Conservation (phyloP, 2,329 filamentous ascomycete species). For the Beauveria medogensis region DNA sequence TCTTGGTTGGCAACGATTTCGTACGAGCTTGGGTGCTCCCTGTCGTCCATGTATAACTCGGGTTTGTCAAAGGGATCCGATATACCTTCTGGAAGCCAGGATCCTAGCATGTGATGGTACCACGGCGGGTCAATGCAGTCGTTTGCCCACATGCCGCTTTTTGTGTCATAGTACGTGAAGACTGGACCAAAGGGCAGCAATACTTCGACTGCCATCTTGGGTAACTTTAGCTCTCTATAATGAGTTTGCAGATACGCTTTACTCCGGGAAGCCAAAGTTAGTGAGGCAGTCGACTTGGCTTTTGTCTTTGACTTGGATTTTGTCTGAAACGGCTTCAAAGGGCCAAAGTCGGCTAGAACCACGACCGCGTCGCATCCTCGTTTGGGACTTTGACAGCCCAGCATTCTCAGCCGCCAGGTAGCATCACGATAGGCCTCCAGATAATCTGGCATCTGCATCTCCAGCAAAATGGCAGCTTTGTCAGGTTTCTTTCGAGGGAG, state of each 20-base stretch:
- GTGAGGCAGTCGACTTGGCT: not conserved
- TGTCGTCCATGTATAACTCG: slow-evolving; percentile 9
- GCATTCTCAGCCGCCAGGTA: slow-evolving; percentile 1
- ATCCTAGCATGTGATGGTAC: slow-evolving; percentile 15
- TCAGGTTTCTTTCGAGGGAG: not conserved
- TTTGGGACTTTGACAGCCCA: not conserved
- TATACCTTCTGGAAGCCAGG: slow-evolving; percentile 18
- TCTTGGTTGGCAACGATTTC: slow-evolving; percentile 42
- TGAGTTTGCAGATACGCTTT: slow-evolving; percentile 23
- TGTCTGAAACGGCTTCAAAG: not conserved
- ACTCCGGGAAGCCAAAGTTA: slow-evolving; percentile 18
- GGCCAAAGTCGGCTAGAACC: not conserved
- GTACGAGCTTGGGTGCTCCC: slow-evolving; percentile 42
- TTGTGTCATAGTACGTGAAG: slow-evolving; percentile 16
- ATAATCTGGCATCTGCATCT: not conserved
- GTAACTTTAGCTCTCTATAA: slow-evolving; percentile 15
- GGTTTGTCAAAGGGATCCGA: slow-evolving; percentile 14
- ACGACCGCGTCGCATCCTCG: not conserved
- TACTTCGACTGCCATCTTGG: slow-evolving; percentile 12
- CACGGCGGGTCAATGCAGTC: slow-evolving; percentile 6
- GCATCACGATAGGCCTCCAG: not conserved
- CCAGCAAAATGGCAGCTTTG: not conserved
- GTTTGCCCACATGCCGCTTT: slow-evolving; percentile 12
- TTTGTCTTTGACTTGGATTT: not conserved
- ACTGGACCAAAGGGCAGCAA: slow-evolving; percentile 13